Evolutionary conservation across 2,329 filamentous ascomycete species (phyloP), one percentile per base, ranked within the genome.

Genomic region (Ophiocordyceps unilateralis): DNA sequence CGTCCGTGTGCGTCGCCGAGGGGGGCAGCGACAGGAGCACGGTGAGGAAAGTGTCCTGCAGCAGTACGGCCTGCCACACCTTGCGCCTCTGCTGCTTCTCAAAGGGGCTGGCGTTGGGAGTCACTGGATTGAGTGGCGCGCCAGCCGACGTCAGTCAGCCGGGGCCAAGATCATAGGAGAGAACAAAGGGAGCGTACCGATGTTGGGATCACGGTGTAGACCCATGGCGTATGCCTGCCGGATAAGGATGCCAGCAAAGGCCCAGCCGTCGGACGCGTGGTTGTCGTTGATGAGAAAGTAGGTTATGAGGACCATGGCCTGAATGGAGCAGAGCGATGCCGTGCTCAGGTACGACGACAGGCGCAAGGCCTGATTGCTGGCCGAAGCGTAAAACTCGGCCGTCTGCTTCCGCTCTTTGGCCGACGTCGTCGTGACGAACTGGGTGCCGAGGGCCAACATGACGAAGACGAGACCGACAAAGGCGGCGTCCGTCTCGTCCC

Each of bases 271-370:
- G 0, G 80, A 83, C 4, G 82, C 82, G 52, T 88, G 83, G 52
- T 87, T 87, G 58, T 89, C 83, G 52, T 89, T 89, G 64, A 88
- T 87, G 30, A 89, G 66, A 51, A 89, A 89, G 55, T 88, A 88
- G 0, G 78, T 78, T 46, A 87, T 77, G 44, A 89, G 61, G 0
- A 87, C 78, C 82, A 88, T 88, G 39, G 83, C 76, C 58, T 86
- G 81, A 26, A 88, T 76, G 1, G 81, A 83, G 21, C 76, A 68
- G 41, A 86, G 68, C 0, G 80, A 83, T 2, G 82, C 80, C 39
- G 76, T 76, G 57, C 82, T 87, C 3, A 88, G 68, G 52, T 87
- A 89, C 0, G 81, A 85, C 44, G 76, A 81, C 53, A 87, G 73
- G 2, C 83, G 72, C 38, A 89, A 61, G 0, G 83, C 78, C 59